These are phyloP conservation scores for Naganishia albida DNA, from an alignment of 1,284 basidiomycete species.

Conservation along the genomic window DNA sequence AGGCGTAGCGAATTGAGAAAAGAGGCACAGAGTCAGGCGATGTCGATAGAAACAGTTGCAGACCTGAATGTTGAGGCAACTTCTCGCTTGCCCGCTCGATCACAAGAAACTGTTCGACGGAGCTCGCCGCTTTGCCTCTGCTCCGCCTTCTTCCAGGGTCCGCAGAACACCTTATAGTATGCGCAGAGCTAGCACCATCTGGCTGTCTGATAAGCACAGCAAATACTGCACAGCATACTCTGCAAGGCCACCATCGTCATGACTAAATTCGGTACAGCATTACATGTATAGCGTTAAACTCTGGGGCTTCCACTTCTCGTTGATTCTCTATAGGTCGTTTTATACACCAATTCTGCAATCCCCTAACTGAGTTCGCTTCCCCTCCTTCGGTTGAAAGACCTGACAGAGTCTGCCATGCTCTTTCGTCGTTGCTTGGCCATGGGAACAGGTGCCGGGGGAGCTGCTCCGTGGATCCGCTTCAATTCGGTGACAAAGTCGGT, in stretches of 20 bases:
- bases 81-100: conserved; percentile 16
- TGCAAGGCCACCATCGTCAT: background rate
- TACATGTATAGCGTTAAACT: background rate
- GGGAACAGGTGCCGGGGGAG: conserved; percentile 37
- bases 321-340: background rate
- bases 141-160: too few species aligned
- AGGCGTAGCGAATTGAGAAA: too few species aligned
- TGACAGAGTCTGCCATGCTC: conserved; percentile 26
- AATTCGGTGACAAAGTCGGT: conserved; percentile 80
- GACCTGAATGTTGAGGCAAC: conserved; percentile 4
- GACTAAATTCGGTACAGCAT: conserved; percentile 8
- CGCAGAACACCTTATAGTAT: too few species aligned
- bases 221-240: too few species aligned
- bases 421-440: conserved; percentile 23
- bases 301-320: background rate
- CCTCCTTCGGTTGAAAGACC: conserved; percentile 13
- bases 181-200: too few species aligned
- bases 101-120: background rate
- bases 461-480: conserved; percentile 40
- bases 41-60: background rate
- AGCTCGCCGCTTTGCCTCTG: too few species aligned
- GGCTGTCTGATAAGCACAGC: too few species aligned
- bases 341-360: too few species aligned
- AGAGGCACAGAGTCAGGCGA: background rate
- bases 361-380: conserved; percentile 16